A percentile compares a stretch with the other conserved stretches of the same genome.
Evolutionary conservation across 768 basidiomycete species (phyloP).

Genomic region (Hygrocybe coccinea): DNA sequence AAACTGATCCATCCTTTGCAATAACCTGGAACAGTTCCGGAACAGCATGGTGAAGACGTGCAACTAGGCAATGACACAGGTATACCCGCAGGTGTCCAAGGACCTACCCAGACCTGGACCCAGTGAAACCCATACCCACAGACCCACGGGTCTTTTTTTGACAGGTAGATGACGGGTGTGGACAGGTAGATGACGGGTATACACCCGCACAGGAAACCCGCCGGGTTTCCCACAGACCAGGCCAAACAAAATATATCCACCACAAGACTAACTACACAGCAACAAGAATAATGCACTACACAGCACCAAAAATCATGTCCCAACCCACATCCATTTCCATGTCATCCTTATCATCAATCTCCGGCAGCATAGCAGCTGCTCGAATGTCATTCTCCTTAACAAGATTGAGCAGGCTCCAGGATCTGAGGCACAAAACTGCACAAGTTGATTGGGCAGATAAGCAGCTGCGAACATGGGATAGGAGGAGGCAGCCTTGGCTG

Average conservation of each 20-base stretch:
- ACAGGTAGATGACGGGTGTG: neutral
- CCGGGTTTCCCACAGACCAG: no score
- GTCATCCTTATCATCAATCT: conserved; percentile 14
- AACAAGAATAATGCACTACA: no score
- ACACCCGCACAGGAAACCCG: neutral
- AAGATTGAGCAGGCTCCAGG: conserved; percentile 26
- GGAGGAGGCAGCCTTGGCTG: conserved; percentile 20
- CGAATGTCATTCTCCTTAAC: conserved; percentile 25
- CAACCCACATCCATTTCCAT: conserved; percentile 11
- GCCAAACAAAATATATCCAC: neutral
- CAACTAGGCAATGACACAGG: no score
- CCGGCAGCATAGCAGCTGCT: conserved; percentile 9
- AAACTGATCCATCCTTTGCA: conserved; percentile 12
- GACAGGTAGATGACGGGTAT: neutral
- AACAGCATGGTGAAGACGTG: conserved; percentile 4
- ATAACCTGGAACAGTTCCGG: conserved; percentile 8
- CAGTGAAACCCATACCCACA: no score
- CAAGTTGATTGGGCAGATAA: conserved; percentile 17
- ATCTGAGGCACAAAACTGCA: conserved; percentile 29
- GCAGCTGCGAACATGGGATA: conserved; percentile 17
- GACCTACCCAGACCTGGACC: no score
- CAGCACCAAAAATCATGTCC: conserved; percentile 10
- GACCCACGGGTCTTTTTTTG: neutral
- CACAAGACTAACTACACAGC: no score
- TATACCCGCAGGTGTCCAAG: no score